Conservation (phyloP, 768 basidiomycete species). For the Tephrocybe sp. region DNA sequence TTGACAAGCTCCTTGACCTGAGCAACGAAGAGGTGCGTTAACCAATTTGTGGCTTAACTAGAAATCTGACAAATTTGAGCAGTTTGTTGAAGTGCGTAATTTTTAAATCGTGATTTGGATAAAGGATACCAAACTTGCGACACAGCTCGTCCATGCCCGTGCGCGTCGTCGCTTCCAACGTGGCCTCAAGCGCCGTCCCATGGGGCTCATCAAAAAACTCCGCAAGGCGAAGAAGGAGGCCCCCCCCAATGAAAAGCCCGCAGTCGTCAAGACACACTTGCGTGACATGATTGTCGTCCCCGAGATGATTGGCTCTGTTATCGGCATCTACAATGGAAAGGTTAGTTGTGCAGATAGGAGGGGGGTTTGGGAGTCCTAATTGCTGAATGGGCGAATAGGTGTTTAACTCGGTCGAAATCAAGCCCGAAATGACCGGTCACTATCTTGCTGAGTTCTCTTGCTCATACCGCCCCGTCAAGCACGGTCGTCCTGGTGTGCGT, state of each 20-base stretch:
- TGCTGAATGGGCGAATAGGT: slow-evolving; percentile 42
- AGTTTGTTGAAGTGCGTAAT: slow-evolving; percentile 77
- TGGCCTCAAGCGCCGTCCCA: slow-evolving; percentile 96
- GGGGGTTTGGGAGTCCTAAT: not conserved
- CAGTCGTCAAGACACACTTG: slow-evolving; percentile 98
- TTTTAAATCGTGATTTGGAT: not conserved
- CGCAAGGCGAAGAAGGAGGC: slow-evolving; percentile 99
- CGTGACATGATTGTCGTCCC: slow-evolving; percentile 99
- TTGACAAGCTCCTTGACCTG: slow-evolving; percentile 96
- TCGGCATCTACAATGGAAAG: slow-evolving; percentile 99
- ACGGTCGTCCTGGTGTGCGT: slow-evolving; percentile 98
- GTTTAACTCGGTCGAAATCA: slow-evolving; percentile 97
- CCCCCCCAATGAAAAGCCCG: slow-evolving; percentile 98
- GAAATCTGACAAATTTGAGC: slow-evolving; percentile 1
- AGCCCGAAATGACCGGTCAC: slow-evolving; percentile 99
- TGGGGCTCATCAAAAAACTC: slow-evolving; percentile 99
- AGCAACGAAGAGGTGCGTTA: slow-evolving; percentile 82
- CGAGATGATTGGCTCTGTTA: slow-evolving; percentile 98
- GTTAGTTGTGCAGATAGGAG: slow-evolving; percentile 35
- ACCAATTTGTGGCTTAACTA: not conserved
- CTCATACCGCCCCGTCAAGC: slow-evolving; percentile 98
- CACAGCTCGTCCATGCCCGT: slow-evolving; percentile 94
- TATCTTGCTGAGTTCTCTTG: slow-evolving; percentile 97
- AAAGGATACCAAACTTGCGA: not conserved
- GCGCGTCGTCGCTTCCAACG: slow-evolving; percentile 98